phyloP scores from a whole-genome alignment of 768 basidiomycete species.

The Pleurotus ostreatus region DNA sequence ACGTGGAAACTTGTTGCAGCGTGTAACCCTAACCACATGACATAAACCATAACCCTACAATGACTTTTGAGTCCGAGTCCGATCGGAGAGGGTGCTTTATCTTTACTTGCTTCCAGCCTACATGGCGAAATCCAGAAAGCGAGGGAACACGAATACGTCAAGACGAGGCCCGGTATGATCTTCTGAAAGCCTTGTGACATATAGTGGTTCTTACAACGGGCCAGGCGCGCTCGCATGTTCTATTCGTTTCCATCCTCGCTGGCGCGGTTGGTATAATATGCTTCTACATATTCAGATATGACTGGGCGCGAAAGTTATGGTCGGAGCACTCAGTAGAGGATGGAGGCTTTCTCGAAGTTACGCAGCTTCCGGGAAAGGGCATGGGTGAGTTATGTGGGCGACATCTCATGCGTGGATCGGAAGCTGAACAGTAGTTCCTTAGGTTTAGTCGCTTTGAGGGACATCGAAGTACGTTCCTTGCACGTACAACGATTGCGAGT shows the following conservation, averaged over 20 bases:
- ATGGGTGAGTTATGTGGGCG: conserved; percentile 10
- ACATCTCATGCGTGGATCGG: neutral
- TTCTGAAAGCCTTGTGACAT: too few species aligned
- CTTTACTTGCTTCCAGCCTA: too few species aligned
- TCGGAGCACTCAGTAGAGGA: neutral
- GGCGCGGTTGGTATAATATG: neutral
- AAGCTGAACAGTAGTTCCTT: conserved; percentile 3
- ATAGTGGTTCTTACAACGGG: too few species aligned
- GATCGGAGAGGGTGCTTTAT: too few species aligned
- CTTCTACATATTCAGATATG: neutral
- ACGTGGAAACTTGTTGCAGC: conserved; percentile 6
- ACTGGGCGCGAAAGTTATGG: neutral
- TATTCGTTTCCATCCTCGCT: neutral
- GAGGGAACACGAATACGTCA: too few species aligned
- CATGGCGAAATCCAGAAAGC: too few species aligned
- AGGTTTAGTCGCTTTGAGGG: conserved; percentile 7
- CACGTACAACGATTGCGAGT: neutral
- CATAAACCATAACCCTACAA: conserved; percentile 4
- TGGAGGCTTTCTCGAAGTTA: neutral
- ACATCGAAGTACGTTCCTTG: neutral
- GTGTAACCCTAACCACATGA: conserved; percentile 24
- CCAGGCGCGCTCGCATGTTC: neutral
- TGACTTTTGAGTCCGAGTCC: neutral
- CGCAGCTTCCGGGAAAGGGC: conserved; percentile 9
- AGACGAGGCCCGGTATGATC: too few species aligned